Base-by-base conservation (phyloP, 2,329 filamentous ascomycete genomes). In the Phialemonium atrogriseum region DNA sequence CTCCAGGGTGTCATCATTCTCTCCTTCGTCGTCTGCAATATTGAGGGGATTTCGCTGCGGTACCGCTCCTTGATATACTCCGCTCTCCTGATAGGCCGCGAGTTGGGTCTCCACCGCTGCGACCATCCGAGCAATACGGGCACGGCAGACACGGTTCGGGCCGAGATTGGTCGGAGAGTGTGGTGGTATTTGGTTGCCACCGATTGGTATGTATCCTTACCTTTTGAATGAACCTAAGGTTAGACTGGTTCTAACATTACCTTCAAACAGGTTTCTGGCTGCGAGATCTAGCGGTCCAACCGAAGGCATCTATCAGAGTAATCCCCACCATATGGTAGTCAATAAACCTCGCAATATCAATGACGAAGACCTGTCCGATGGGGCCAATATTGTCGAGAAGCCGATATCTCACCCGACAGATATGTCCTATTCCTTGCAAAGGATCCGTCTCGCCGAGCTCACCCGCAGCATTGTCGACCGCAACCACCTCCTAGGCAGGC, bases 31-130 rank as follows among this genome's bases (percentile, higher is more conserved):
- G 40, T 45, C 28, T 47, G 47, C 23, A 46, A 52, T 10, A 38
- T 46, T 10, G 51, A 54, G 33, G 51, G 49, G 5, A 37, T 46
- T 14, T 43, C 44, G 11, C 16, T 37, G 8, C 35, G 39, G 27
- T 50, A 16, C 41, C 51, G 32, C 34, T 37, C 18, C 37, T 40
- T 16, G 45, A 49, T 36, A 26, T 31, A 19, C 27, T 34, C 7
- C 6, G 38, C 25, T 9, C 20, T 42, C 10, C 8, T 32, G 16
- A 31, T 33, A 11, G 17, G 27, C 11, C 31, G 18, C 13, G 49
- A 50, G 18, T 42, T 61, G 23, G 45, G 48, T 9, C 43, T 62
- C n/a, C 56, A 62, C 33, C 38, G 46, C 5, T 33, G 55, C 8
- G 59, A 62, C 35, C 5, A 34, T 50, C 5, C 47, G 55, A 6